Evolutionary conservation across 371 early-diverging fungal species (phyloP).

Genomic region (Mucor irregularis): DNA sequence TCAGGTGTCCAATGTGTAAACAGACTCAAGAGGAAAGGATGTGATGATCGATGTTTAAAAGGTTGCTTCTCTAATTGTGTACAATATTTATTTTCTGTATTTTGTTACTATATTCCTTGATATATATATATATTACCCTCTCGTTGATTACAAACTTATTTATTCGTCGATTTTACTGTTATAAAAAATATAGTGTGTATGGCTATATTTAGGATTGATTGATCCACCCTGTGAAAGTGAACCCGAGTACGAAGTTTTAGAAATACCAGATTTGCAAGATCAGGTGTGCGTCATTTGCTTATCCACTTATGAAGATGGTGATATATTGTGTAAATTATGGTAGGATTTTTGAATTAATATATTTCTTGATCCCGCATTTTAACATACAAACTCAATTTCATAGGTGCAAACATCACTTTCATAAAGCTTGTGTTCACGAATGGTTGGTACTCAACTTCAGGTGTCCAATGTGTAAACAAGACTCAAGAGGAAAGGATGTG

Average conservation of each 20-base stretch:
- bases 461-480: constrained; percentile 45
- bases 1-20: constrained; percentile 41
- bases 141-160: too few relatives aligned
- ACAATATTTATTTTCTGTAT: not conserved
- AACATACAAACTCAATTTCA: not conserved
- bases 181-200: too few relatives aligned
- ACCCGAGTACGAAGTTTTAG: constrained; percentile 28
- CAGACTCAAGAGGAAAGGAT: constrained; percentile 33
- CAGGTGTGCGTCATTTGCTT: constrained; percentile 67
- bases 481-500: constrained; percentile 27
- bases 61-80: not conserved
- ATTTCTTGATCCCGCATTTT: too few relatives aligned
- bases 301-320: constrained; percentile 64
- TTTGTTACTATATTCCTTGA: not conserved
- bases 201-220: constrained; percentile 29
- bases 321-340: constrained; percentile 58
- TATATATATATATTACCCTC: not conserved
- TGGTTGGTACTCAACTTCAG: constrained; percentile 34
- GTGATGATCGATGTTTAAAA: constrained; percentile 9
- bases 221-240: constrained; percentile 21
- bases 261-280: constrained; percentile 42
- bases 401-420: constrained; percentile 46
- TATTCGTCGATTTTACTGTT: too few relatives aligned
- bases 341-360: too few relatives aligned
- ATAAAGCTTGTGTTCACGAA: constrained; percentile 33